Percentiles rank a stretch among this genome's conserved stretches.
These are phyloP conservation scores for Hymenoscyphus repandus DNA, from an alignment of 2,329 filamentous ascomycete genomes.

Conservation along the genomic window DNA sequence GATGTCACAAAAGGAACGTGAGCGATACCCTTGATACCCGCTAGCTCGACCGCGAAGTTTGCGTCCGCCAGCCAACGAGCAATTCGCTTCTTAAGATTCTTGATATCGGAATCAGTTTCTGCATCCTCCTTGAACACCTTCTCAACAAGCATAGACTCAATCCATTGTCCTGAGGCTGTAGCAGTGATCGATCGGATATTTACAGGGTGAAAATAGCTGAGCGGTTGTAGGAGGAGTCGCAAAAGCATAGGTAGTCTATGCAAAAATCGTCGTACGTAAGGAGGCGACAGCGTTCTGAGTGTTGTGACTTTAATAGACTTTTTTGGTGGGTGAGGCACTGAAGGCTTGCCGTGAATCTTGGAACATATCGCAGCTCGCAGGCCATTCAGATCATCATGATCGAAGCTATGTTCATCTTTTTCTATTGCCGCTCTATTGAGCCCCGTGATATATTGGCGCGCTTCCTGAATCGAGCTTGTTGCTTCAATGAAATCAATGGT, in stretches of 20 bases:
- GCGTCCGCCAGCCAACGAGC: conserved; percentile 46
- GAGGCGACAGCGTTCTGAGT: conserved; percentile 38
- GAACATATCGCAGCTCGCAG: conserved; percentile 46
- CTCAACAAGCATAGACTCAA: conserved; percentile 40
- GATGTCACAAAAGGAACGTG: conserved; percentile 43
- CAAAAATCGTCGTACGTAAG: conserved; percentile 37
- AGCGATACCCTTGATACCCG: conserved; percentile 39
- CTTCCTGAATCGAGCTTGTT: conserved; percentile 35
- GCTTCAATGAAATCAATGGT: conserved; percentile 37
- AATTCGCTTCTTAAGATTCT: conserved; percentile 40
- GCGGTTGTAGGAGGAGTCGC: conserved; percentile 41
- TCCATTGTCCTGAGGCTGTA: conserved; percentile 45
- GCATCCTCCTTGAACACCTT: conserved; percentile 46
- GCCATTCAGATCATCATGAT: conserved; percentile 37
- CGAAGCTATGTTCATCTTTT: conserved; percentile 27
- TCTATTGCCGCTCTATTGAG: conserved; percentile 8
- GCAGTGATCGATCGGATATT: conserved; percentile 44
- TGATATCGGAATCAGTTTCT: conserved; percentile 38
- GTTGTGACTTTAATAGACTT: conserved; percentile 45
- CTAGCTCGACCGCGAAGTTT: conserved; percentile 46
- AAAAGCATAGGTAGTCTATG: conserved; percentile 46
- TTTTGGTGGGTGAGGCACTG: conserved; percentile 44
- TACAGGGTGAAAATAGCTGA: conserved; percentile 49
- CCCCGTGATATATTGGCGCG: conserved; percentile 28
- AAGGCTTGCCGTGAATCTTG: conserved; percentile 41